Percentiles rank a stretch among this genome's conserved stretches.
These are phyloP conservation scores for Eremothecium gossypii DNA, from an alignment of 1,139 yeast species.

Conservation along the genomic window DNA sequence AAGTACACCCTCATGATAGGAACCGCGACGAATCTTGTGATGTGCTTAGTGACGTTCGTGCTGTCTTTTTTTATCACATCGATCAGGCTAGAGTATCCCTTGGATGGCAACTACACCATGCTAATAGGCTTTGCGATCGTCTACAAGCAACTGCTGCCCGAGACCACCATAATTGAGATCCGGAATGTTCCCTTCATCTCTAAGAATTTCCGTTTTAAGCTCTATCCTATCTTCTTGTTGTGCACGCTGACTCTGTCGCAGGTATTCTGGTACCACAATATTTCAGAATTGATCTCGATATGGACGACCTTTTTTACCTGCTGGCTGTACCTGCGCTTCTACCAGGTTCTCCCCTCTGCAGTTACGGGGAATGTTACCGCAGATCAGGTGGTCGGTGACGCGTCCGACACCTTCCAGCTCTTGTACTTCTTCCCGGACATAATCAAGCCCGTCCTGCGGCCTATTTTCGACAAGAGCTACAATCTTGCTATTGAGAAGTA, in stretches of 20 bases:
- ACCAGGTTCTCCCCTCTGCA: constrained; percentile 34
- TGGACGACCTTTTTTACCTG: constrained; percentile 59
- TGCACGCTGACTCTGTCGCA: constrained; percentile 33
- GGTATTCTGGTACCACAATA: constrained; percentile 22
- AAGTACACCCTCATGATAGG: constrained; percentile 52
- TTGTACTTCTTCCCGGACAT: constrained; percentile 71
- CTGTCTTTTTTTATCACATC: constrained; percentile 32
- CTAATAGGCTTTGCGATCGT: constrained; percentile 75
- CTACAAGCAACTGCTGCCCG: constrained; percentile 82
- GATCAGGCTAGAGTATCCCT: constrained; percentile 29
- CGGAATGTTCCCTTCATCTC: constrained; percentile 50
- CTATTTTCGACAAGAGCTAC: constrained; percentile 47
- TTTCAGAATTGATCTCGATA: constrained; percentile 63
- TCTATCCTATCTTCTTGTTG: constrained; percentile 58
- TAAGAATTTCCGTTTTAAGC: constrained; percentile 60
- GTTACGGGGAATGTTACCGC: constrained; percentile 6
- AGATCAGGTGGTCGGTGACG: constrained; percentile 53
- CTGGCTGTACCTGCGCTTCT: constrained; percentile 71
- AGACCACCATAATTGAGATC: constrained; percentile 49
- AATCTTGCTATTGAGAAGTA: constrained; percentile 42
- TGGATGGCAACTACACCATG: constrained; percentile 68
- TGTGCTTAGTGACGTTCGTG: constrained; percentile 32
- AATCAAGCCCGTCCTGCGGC: constrained; percentile 44
- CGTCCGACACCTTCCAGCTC: constrained; percentile 79
- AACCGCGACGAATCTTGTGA: constrained; percentile 47